phyloP scores from a whole-genome alignment of 129 eudicot genomes.

The Heracleum sosnowskyi region DNA sequence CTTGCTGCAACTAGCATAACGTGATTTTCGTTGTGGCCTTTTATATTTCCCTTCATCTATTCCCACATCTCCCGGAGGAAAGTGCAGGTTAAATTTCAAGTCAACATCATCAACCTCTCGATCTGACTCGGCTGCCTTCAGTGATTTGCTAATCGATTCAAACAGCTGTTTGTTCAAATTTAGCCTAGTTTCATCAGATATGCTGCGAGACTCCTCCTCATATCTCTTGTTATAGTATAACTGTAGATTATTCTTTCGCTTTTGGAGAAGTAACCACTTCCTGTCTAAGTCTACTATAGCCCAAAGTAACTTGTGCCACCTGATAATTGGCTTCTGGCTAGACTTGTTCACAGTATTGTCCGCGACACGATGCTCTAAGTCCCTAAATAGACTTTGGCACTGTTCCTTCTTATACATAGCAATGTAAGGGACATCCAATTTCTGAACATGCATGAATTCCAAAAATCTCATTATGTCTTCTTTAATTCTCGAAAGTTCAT shows the following conservation, averaged over 20 bases:
- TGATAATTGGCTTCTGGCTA: slow-evolving; percentile 50
- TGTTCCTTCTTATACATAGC: slow-evolving; percentile 90
- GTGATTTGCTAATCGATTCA: slow-evolving; percentile 57
- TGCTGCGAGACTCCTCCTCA: slow-evolving; percentile 66
- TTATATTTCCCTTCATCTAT: slow-evolving; percentile 75
- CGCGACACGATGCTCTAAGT: slow-evolving; percentile 36
- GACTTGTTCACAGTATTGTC: slow-evolving; percentile 30
- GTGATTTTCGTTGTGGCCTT: slow-evolving; percentile 79
- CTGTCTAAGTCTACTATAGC: slow-evolving; percentile 67
- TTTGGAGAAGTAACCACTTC: slow-evolving; percentile 84
- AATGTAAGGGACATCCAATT: slow-evolving; percentile 70
- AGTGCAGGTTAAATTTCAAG: slow-evolving; percentile 70
- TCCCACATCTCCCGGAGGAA: slow-evolving; percentile 74
- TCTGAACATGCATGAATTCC: slow-evolving; percentile 66
- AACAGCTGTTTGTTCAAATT: slow-evolving; percentile 57
- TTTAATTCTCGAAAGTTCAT: slow-evolving; percentile 37
- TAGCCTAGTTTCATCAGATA: slow-evolving; percentile 62
- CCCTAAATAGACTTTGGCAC: slow-evolving; percentile 54
- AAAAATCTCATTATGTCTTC: slow-evolving; percentile 59
- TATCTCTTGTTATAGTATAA: slow-evolving; percentile 60
- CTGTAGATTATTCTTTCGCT: slow-evolving; percentile 69
- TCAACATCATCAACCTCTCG: slow-evolving; percentile 94
- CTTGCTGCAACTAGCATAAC: slow-evolving; percentile 62
- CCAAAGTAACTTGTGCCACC: slow-evolving; percentile 92
- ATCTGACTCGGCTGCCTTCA: slow-evolving; percentile 70